A percentile compares a stretch with the other conserved stretches of the same genome.
Evolutionary conservation across 345 rosid species (phyloP).

Genomic region (Adansonia digitata): DNA sequence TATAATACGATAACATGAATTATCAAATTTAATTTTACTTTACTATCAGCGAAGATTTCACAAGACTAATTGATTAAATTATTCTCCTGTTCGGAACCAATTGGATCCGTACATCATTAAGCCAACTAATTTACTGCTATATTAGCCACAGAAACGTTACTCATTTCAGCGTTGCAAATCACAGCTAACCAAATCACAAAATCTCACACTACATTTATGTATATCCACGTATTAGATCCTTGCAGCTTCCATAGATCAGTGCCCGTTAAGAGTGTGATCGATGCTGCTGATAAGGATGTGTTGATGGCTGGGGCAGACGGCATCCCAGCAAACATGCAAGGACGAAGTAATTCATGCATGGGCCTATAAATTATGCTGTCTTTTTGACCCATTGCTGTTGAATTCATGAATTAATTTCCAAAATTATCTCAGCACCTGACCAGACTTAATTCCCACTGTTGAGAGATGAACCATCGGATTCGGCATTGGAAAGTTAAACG

Average conservation of each 20-base stretch:
- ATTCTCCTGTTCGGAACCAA: neutral
- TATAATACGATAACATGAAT: too few species aligned
- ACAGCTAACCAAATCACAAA: neutral
- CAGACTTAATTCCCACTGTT: neutral
- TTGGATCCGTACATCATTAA: neutral
- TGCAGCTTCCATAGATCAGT: neutral
- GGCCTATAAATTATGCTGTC: too few species aligned
- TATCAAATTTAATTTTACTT: too few species aligned
- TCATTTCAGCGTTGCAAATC: neutral
- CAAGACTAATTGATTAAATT: neutral
- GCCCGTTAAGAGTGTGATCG: neutral
- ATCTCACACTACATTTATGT: neutral
- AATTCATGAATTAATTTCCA: too few species aligned
- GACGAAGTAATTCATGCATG: neutral
- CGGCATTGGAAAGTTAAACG: too few species aligned
- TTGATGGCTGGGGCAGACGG: neutral
- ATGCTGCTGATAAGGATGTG: neutral
- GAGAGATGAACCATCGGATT: too few species aligned
- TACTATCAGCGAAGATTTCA: neutral
- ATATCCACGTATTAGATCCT: neutral
- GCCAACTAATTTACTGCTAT: neutral
- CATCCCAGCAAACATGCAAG: neutral
- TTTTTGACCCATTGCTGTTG: neutral
- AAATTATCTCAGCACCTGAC: neutral
- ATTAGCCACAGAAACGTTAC: neutral